These are phyloP conservation scores for Austroboletus niveus DNA, from an alignment of 1,284 basidiomycete species.

Conservation along the genomic window DNA sequence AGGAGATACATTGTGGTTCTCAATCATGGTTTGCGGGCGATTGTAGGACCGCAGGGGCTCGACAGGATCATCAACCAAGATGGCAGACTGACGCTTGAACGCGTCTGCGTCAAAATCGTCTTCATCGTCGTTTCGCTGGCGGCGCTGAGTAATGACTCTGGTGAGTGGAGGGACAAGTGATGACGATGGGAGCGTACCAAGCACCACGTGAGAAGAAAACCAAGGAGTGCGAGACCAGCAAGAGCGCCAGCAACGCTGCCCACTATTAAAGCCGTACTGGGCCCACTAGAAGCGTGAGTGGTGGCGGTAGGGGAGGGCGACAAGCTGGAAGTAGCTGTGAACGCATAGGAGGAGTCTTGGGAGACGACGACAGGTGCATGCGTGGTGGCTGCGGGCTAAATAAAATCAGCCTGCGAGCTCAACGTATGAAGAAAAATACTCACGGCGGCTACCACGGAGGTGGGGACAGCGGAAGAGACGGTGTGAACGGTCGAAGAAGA, in stretches of 20 bases:
- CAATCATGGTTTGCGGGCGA: slow-evolving; percentile 56
- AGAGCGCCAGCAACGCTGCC: slow-evolving; percentile 55
- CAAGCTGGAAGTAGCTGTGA: slow-evolving; percentile 4
- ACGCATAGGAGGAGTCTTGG: not conserved
- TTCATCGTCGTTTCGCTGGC: slow-evolving; percentile 39
- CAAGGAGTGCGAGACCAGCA: slow-evolving; percentile 46
- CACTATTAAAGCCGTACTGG: slow-evolving; percentile 42
- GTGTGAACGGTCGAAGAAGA: slow-evolving; percentile 4
- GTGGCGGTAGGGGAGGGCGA: slow-evolving; percentile 21
- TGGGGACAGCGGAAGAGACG: not conserved
- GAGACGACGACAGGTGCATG: not conserved
- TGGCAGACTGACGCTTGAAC: slow-evolving; percentile 60
- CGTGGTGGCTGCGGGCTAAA: slow-evolving; percentile 6
- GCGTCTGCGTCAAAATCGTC: slow-evolving; percentile 50
- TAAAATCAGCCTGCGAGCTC: not conserved
- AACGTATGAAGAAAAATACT: not conserved
- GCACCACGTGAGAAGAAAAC: slow-evolving; percentile 51
- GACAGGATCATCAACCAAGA: slow-evolving; percentile 50
- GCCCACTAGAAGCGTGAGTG: slow-evolving; percentile 21
- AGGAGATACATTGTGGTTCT: slow-evolving; percentile 39
- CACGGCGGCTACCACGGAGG: slow-evolving; percentile 6
- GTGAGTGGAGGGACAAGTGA: slow-evolving; percentile 1
- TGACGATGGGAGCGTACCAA: slow-evolving; percentile 38
- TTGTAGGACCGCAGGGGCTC: slow-evolving; percentile 31
- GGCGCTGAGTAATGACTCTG: slow-evolving; percentile 39